Conservation (phyloP, 495 filamentous ascomycete genomes). For the Achaetomiella virescens region DNA sequence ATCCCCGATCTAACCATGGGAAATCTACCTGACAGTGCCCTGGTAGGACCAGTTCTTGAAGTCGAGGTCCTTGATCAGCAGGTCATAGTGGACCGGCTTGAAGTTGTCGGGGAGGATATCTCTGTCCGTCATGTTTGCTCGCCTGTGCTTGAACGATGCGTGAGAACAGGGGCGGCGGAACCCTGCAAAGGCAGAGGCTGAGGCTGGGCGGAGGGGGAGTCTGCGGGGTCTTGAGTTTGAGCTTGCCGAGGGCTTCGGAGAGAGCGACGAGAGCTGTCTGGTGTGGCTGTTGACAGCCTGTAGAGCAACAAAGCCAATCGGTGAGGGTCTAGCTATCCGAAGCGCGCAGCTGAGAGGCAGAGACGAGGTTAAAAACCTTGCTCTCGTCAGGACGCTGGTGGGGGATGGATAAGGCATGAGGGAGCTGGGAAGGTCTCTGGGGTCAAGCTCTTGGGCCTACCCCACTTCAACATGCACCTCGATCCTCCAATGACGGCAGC, state of each 20-base stretch:
- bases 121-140: slow-evolving; percentile 43
- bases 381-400: slow-evolving; percentile 12
- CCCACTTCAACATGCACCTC: slow-evolving; percentile 1
- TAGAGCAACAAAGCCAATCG: background rate
- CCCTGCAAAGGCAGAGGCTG: background rate
- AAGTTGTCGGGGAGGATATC: slow-evolving; percentile 55
- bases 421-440: background rate
- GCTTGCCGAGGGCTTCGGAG: background rate
- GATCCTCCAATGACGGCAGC: slow-evolving; percentile 8
- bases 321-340: background rate
- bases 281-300: background rate
- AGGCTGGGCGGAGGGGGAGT: slow-evolving; percentile 6
- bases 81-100: slow-evolving; percentile 79
- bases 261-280: background rate
- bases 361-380: slow-evolving; percentile 4
- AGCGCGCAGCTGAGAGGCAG: background rate
- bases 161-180: slow-evolving; percentile 15
- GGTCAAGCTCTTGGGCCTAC: slow-evolving; percentile 3
- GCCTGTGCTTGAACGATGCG: slow-evolving; percentile 14
- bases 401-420: slow-evolving; percentile 1
- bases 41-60: slow-evolving; percentile 72
- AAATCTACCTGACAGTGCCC: slow-evolving; percentile 60
- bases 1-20: background rate
- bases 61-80: slow-evolving; percentile 76
- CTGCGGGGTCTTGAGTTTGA: background rate